Base-by-base conservation (phyloP, 352 stramenopile species). In the Phytophthora foliorum region DNA sequence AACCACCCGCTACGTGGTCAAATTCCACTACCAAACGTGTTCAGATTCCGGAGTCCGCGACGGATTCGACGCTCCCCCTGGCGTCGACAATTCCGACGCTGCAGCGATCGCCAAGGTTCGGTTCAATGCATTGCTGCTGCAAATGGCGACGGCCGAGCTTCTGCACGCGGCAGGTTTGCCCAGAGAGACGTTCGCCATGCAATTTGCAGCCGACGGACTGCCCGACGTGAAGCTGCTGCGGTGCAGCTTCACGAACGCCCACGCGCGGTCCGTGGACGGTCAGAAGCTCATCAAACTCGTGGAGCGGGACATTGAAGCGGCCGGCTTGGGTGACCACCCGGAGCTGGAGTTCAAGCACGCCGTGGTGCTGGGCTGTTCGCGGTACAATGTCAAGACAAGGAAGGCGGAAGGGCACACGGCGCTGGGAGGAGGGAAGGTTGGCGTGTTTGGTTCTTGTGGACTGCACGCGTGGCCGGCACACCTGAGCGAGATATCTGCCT, bases 11-110 rank as follows among this genome's bases (percentile, higher is more conserved):
- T 81, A 77, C 36, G 53, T 84, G 13, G 79, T 92, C 22, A 80
- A 78, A 29, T 92, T 92, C 44, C 83, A 92, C 73, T 92, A 90
- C 56, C 84, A 92, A 64, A 84, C 79, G 54, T 81, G 81, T 54
- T 65, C 27, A 3, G 84, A 92, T 50, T 70, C 72, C 0, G 49
- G 19, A 11, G 45, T 13, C 19, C 21, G 56, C 55, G 68, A 87
- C 21, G 80, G 84, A 14, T 92, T 92, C 57, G 84, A 92, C 29
- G 80, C 84, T 3, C 82, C 84, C 0, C 68, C 54, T 0, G 76
- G 77, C 4, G 69, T 80, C 21, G 80, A 90, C 71, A 85, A 84
- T 57, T 89, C 80, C 19, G 78, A 89, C 66, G 57, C 76, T 21
- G 71, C 73, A 3, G 84, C 81, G 4, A 75, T 87, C 41, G 62